phyloP scores from a whole-genome alignment of 2,329 filamentous ascomycete species.

The Hansfordia pulvinata region DNA sequence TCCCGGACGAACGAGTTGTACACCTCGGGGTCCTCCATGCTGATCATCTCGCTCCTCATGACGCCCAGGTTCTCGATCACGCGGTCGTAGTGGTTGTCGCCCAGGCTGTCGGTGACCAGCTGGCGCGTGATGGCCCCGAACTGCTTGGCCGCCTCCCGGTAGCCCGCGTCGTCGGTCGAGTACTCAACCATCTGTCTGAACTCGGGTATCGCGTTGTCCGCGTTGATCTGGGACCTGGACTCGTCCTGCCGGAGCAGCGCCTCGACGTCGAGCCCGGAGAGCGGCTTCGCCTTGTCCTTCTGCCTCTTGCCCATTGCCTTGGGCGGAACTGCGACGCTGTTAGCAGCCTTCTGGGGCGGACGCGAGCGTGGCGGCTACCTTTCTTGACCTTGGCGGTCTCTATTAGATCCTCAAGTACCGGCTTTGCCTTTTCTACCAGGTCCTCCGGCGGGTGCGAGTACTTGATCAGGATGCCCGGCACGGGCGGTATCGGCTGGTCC shows the following conservation, averaged over 20 bases:
- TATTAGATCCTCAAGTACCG: slow-evolving; percentile 50
- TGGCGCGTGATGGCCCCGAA: slow-evolving; percentile 58
- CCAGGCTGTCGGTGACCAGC: slow-evolving; percentile 60
- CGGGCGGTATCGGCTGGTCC: slow-evolving; percentile 45
- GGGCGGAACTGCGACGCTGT: slow-evolving; percentile 47
- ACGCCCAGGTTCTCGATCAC: slow-evolving; percentile 65
- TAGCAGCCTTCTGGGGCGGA: slow-evolving; percentile 10
- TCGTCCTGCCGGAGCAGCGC: slow-evolving; percentile 43
- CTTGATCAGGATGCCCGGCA: slow-evolving; percentile 51
- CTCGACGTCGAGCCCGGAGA: slow-evolving; percentile 82
- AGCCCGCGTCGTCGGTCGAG: slow-evolving; percentile 43
- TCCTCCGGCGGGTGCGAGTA: slow-evolving; percentile 61
- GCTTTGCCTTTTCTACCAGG: slow-evolving; percentile 42
- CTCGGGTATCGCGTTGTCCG: slow-evolving; percentile 72
- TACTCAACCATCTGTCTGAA: slow-evolving; percentile 68
- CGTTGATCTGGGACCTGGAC: slow-evolving; percentile 25
- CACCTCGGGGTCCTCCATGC: slow-evolving; percentile 58
- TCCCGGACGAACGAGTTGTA: slow-evolving; percentile 64
- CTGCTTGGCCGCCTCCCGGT: slow-evolving; percentile 58
- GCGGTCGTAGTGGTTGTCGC: slow-evolving; percentile 59
- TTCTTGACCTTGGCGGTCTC: slow-evolving; percentile 70
- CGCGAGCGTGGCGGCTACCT: slow-evolving; percentile 27
- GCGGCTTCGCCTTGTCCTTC: slow-evolving; percentile 61
- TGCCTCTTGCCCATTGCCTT: slow-evolving; percentile 63
- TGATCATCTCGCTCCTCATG: slow-evolving; percentile 64